Percentiles rank a stretch among this genome's conserved stretches.
phyloP scores from a whole-genome alignment of 148 eudicot genomes.

The Fagopyrum homotropicum region DNA sequence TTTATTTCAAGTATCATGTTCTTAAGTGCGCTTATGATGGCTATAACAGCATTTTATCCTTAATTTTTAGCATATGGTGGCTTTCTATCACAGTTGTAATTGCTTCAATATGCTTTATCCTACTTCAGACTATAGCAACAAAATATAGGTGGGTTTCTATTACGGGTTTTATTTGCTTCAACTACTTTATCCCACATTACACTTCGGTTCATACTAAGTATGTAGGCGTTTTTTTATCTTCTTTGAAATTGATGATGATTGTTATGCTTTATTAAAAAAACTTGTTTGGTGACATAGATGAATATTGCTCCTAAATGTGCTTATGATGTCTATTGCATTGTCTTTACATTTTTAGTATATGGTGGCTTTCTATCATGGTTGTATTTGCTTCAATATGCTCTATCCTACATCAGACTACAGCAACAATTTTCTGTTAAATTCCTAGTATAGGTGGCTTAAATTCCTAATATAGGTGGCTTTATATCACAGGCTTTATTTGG shows the following conservation, averaged over 20 bases:
- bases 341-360: background rate
- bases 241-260: too few species aligned
- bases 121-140: too few species aligned
- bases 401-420: background rate
- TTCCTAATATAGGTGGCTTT: background rate
- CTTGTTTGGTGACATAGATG: too few species aligned
- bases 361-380: background rate
- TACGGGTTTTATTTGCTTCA: too few species aligned
- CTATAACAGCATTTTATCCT: background rate
- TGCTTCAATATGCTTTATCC: background rate
- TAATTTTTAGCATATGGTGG: background rate
- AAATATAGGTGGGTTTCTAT: background rate
- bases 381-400: background rate
- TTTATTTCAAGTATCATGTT: background rate
- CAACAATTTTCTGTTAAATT: background rate
- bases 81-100: background rate
- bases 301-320: background rate
- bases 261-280: too few species aligned
- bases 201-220: too few species aligned
- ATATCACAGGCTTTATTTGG: background rate
- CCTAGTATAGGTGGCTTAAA: background rate
- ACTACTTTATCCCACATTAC: too few species aligned
- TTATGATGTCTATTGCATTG: background rate
- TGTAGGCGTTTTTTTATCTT: too few species aligned
- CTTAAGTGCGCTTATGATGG: background rate